Evolutionary conservation across 2,329 filamentous ascomycete genomes (phyloP), one percentile per base, ranked within the genome.

Genomic region (Dothiorella sarmentorum): DNA sequence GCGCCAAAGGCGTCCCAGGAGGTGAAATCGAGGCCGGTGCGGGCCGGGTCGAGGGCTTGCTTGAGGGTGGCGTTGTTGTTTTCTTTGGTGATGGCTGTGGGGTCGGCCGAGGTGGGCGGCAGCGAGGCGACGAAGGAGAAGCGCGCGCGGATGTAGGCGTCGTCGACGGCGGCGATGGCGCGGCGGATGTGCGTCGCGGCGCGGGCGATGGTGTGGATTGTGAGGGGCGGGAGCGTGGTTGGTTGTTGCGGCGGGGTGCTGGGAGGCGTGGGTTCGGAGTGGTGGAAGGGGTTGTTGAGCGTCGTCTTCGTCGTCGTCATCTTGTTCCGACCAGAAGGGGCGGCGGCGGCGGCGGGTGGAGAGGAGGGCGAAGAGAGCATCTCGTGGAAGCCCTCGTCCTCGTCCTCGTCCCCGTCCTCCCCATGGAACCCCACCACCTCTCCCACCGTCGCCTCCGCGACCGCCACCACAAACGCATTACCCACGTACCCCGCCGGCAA

Each of bases 1-100:
- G 35, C 43, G 42, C 42, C 18, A 10, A 58, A 58, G 18, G 20
- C 33, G 33, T 18, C 35, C 56, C 56, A 51, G n/a, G 56, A 58
- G 33, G 22, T 58, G 43, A 29, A 38, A 33, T 49, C 31, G 17
- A 58, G 15, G 17, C 56, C 56, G 4, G 56, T 31, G 6, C 44
- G 40, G 7, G 15, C 17, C 20, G 31, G 26, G 24, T 40, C 24
- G 22, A 58, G 26, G 24, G 56, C 56, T 9, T 26, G 29, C 27
- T 22, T n/a, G 7, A 47, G 33, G 9, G 55, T 42, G 24, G n/a
- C 13, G 22, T 7, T 18, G 15, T n/a, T 17, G 2, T 37, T 6
- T 15, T 43, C 2, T 43, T 6, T 3, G 20, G 20, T 3, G 22
- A 15, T 6, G 22, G 11, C 11, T 11, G 40, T n/a, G 40, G 42